phyloP scores from a whole-genome alignment of 2,329 filamentous ascomycete genomes.

The Colletotrichum phormii region DNA sequence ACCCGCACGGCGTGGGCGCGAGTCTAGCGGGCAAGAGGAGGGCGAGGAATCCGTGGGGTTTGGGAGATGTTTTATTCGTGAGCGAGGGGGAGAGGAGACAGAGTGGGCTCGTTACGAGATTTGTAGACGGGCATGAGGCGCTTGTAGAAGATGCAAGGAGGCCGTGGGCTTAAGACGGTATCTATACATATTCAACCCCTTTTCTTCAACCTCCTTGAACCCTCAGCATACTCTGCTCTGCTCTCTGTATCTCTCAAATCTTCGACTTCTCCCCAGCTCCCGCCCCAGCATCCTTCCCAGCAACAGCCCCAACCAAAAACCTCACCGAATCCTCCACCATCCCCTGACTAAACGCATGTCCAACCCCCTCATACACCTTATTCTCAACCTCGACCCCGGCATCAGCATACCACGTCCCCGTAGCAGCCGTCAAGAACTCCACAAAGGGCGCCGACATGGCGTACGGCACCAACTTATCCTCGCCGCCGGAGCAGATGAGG shows the following conservation, averaged over 20 bases:
- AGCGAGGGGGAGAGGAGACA: constrained; percentile 45
- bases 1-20: constrained; percentile 63
- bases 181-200: too few species aligned
- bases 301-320: constrained; percentile 68
- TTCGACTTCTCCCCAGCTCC: constrained; percentile 42
- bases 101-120: constrained; percentile 52
- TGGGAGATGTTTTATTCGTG: constrained; percentile 58
- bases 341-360: constrained; percentile 74
- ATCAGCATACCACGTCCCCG: constrained; percentile 64
- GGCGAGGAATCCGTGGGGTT: constrained; percentile 61
- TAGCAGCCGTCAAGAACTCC: constrained; percentile 68
- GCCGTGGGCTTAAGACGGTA: constrained; percentile 50
- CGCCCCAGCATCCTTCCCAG: constrained; percentile 41
- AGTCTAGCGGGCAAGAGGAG: constrained; percentile 60
- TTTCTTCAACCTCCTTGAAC: not conserved
- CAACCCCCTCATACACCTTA: constrained; percentile 74
- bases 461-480: constrained; percentile 80
- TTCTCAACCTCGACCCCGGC: constrained; percentile 70
- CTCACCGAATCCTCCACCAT: constrained; percentile 76
- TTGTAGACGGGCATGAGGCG: constrained; percentile 51
- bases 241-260: constrained; percentile 39
- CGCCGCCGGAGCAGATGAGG: constrained; percentile 72
- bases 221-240: too few species aligned
- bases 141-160: constrained; percentile 52
- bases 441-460: constrained; percentile 69